Percentiles rank a stretch among this genome's conserved stretches.
phyloP scores from a whole-genome alignment of 495 filamentous ascomycete genomes.

The Glonium stellatum region DNA sequence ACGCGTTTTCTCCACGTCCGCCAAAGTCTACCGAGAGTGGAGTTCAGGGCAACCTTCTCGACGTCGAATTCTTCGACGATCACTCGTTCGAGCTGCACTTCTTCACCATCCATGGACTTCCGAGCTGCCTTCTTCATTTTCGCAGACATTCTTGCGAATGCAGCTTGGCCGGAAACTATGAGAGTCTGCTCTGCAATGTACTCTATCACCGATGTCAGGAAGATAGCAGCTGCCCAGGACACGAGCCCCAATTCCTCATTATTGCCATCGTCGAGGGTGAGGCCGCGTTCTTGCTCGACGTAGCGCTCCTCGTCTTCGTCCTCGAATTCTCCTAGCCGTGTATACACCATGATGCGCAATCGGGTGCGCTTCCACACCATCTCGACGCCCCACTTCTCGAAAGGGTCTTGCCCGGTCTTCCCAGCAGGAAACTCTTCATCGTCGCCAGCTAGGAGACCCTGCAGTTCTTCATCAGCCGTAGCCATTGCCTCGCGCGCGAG shows the following conservation, averaged over 20 bases:
- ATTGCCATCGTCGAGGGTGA: conserved; percentile 45
- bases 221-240: conserved; percentile 89
- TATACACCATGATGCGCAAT: conserved; percentile 96
- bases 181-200: conserved; percentile 88
- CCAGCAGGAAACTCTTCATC: conserved; percentile 58
- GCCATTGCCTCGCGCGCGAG: conserved; percentile 81
- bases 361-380: conserved; percentile 86
- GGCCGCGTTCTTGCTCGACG: conserved; percentile 63
- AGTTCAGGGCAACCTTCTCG: conserved; percentile 84
- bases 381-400: conserved; percentile 72
- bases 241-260: conserved; percentile 52
- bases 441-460: conserved; percentile 78
- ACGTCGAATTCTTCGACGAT: conserved; percentile 87
- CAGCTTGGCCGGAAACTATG: conserved; percentile 78
- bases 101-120: conserved; percentile 29
- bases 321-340: conserved; percentile 91
- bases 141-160: conserved; percentile 60
- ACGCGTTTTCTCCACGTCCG: conserved; percentile 88
- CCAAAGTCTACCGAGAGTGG: conserved; percentile 84
- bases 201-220: conserved; percentile 89
- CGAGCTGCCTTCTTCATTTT: conserved; percentile 40
- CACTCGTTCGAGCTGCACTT: conserved; percentile 48
- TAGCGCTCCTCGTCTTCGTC: conserved; percentile 92
- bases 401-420: conserved; percentile 46
- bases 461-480: conserved; percentile 83